Conservation (phyloP, 495 filamentous ascomycete genomes). For the Penicillium manginii region DNA sequence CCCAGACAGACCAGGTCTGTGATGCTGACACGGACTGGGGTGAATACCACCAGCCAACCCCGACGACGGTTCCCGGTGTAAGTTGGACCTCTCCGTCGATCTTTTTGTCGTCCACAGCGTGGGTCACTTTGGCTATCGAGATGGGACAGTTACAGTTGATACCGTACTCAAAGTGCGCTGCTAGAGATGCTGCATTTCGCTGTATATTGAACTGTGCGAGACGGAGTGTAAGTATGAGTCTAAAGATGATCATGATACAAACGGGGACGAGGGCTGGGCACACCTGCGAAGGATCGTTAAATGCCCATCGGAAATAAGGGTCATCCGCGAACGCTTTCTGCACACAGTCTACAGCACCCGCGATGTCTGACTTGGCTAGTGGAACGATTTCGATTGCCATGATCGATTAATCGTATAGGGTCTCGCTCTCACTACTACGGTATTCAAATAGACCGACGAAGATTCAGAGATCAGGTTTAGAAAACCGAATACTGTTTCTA, state of each 20-base stretch:
- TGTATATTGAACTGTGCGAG: slow-evolving; percentile 50
- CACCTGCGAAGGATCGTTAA: slow-evolving; percentile 57
- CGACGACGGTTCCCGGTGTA: slow-evolving; percentile 49
- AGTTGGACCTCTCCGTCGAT: slow-evolving; percentile 20
- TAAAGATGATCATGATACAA: background rate
- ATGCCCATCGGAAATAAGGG: slow-evolving; percentile 67
- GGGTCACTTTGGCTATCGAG: slow-evolving; percentile 58
- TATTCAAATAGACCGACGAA: slow-evolving; percentile 13
- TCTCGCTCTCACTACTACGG: slow-evolving; percentile 28
- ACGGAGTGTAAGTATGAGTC: slow-evolving; percentile 5
- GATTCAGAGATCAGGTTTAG: slow-evolving; percentile 28
- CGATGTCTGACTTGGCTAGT: slow-evolving; percentile 61
- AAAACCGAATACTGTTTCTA: slow-evolving; percentile 34
- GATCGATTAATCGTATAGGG: background rate
- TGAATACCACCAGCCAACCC: slow-evolving; percentile 66
- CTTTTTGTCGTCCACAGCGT: slow-evolving; percentile 18
- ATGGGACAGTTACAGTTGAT: slow-evolving; percentile 62
- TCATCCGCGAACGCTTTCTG: slow-evolving; percentile 66
- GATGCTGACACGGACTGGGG: slow-evolving; percentile 45
- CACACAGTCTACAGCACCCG: slow-evolving; percentile 60
- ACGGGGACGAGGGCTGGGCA: background rate
- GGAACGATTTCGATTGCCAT: slow-evolving; percentile 62
- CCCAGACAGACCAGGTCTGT: slow-evolving; percentile 57
- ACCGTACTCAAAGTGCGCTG: slow-evolving; percentile 64
- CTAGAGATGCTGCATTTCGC: slow-evolving; percentile 65